Base-by-base conservation (phyloP, 2,329 filamentous ascomycete genomes). In the Lachnellula suecica region DNA sequence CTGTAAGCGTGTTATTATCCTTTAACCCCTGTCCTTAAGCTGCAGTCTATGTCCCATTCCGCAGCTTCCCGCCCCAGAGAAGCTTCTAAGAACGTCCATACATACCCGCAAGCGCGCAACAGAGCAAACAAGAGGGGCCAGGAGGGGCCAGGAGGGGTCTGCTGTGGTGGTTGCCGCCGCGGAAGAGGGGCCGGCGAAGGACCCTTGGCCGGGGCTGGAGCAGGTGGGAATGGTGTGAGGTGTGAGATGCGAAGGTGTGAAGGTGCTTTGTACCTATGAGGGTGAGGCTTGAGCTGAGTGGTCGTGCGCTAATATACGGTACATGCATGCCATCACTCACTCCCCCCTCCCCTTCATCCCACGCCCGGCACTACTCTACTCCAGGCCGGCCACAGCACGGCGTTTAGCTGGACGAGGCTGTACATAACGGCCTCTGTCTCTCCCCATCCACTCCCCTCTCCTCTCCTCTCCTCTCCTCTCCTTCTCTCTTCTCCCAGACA, bases 401-500 rank as follows among this genome's bases (percentile, higher is more conserved):
- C 40, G 40, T 42, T 20, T 42, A 42, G 22, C 17, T 20, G 2
- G 40, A 42, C 40, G 13, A 24, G 40, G 22, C 40, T 42, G 22
- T 25, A 15, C 19, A 23, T 42, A 24, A 42, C 22, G 22, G 7
- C 40, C 13, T 25, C 22, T n/a, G 4, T 24, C 40, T 24, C 20
- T 23, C 22, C 5, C 19, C 22, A 10, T 22, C 22, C 1, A 2
- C 4, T 41, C 19, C 20, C n/a, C n/a, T 2, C n/a, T 25, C 6
- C 40, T 25, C 15, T 27, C n/a, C 15, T 38, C 27, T 11, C 22
- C 8, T 11, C 22, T 17, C 34, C 19, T 19, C n/a, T 24, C 38
- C 47, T 19, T 41, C 44, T 44, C 53, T 17, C 44, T n/a, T 23
- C 35, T 35, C 27, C 44, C 20, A n/a, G 42, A 37, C 20, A n/a